Percentiles rank a stretch among this genome's conserved stretches.
Evolutionary conservation across 108 stramenopile species (phyloP).

Genomic region (Cyclotella cryptica): DNA sequence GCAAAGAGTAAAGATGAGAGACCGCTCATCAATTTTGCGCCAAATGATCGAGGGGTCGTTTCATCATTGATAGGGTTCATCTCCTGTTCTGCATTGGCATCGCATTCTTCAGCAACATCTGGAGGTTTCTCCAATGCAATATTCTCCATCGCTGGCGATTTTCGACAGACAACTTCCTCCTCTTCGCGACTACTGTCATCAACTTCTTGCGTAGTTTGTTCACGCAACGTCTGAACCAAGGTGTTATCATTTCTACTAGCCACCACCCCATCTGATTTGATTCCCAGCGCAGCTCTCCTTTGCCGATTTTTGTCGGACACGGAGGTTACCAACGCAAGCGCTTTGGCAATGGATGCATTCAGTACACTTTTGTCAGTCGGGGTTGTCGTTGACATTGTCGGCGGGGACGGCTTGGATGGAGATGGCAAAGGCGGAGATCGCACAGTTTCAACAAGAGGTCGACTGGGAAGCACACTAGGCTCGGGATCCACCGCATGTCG

Average conservation of each 20-base stretch:
- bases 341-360: conserved; percentile 7
- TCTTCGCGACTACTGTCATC: background rate
- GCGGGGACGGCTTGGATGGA: background rate
- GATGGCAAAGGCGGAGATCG: background rate
- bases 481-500: conserved; percentile 18
- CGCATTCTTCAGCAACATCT: too few relatives aligned
- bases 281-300: conserved; percentile 3
- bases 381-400: background rate
- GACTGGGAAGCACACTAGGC: background rate
- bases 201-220: background rate
- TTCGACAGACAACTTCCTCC: too few relatives aligned
- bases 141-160: too few relatives aligned
- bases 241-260: too few relatives aligned
- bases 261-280: conserved; percentile 12
- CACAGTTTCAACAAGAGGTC: background rate
- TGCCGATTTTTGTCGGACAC: background rate
- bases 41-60: background rate
- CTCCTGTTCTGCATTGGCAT: background rate
- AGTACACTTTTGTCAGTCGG: background rate
- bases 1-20: background rate
- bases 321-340: background rate
- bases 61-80: background rate
- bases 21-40: background rate
- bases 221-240: background rate
- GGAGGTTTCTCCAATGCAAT: too few relatives aligned